A percentile compares a stretch with the other conserved stretches of the same genome.
These are phyloP conservation scores for Peronospora tabacina DNA, from an alignment of 352 stramenopile genomes.

Conservation along the genomic window DNA sequence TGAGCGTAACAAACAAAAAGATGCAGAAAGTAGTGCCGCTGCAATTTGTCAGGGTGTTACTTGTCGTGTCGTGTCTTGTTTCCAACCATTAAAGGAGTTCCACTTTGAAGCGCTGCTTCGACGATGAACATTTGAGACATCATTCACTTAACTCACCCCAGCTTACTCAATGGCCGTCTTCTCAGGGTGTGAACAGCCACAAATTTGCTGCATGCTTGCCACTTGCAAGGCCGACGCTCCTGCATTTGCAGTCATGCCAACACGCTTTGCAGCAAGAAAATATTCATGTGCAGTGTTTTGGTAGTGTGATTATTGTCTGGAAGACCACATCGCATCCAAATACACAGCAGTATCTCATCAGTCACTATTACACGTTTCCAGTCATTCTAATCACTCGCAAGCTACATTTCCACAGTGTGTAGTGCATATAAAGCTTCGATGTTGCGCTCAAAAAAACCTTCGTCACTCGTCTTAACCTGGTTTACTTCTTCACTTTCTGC, in stretches of 20 bases:
- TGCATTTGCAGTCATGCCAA: conserved; percentile 15
- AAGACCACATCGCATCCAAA: conserved; percentile 32
- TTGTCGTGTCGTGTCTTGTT: background rate
- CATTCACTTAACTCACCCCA: background rate
- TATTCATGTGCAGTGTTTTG: conserved; percentile 46
- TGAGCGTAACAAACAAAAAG: no score
- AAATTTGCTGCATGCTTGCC: conserved; percentile 22
- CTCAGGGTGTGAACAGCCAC: conserved; percentile 28
- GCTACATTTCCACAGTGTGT: conserved; percentile 35
- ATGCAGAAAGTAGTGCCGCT: background rate
- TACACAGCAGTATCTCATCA: conserved; percentile 26
- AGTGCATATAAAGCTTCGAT: conserved; percentile 37
- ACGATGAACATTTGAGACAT: background rate
- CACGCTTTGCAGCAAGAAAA: conserved; percentile 33
- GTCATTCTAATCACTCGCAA: conserved; percentile 20
- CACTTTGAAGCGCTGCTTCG: background rate
- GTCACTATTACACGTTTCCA: conserved; percentile 26
- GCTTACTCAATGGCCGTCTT: conserved; percentile 4
- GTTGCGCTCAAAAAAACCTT: conserved; percentile 20
- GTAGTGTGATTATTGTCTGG: conserved; percentile 32
- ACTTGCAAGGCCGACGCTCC: conserved; percentile 10
- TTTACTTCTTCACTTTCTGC: conserved; percentile 7
- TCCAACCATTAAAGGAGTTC: background rate
- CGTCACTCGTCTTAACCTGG: conserved; percentile 16
- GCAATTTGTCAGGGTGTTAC: background rate